Percentiles rank a stretch among this genome's conserved stretches.
Evolutionary conservation across 1,284 basidiomycete genomes (phyloP).

Genomic region (Boletus sp.): DNA sequence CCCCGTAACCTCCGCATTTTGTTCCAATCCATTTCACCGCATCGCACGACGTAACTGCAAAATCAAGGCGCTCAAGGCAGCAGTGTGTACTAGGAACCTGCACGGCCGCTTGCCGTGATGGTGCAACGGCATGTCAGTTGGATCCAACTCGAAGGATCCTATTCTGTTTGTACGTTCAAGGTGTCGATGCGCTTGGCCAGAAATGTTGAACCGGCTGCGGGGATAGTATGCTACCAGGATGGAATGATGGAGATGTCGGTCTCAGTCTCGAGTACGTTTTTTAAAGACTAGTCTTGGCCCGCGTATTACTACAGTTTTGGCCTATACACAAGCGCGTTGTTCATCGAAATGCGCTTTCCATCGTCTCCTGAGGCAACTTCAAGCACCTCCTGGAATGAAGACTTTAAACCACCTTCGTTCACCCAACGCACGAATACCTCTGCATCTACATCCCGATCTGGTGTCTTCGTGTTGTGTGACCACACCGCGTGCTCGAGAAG

Average conservation of each 20-base stretch:
- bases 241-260: not conserved
- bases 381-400: conserved; percentile 40
- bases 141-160: not conserved
- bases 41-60: conserved; percentile 47
- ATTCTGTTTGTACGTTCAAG: not conserved
- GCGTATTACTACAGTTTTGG: not conserved
- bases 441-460: conserved; percentile 39
- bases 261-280: too few relatives aligned
- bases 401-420: conserved; percentile 45
- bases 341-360: conserved; percentile 33
- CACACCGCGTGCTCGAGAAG: conserved; percentile 66
- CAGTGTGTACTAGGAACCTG: too few relatives aligned
- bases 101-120: too few relatives aligned
- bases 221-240: too few relatives aligned
- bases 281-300: not conserved
- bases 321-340: conserved; percentile 29
- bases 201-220: too few relatives aligned
- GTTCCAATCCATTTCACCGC: conserved; percentile 68
- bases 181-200: not conserved
- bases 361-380: conserved; percentile 29
- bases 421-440: conserved; percentile 60
- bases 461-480: conserved; percentile 39
- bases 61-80: too few relatives aligned
- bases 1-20: conserved; percentile 58
- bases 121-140: not conserved